These are phyloP conservation scores for Colletotrichum tropicale DNA, from an alignment of 2,329 filamentous ascomycete genomes.

Conservation along the genomic window DNA sequence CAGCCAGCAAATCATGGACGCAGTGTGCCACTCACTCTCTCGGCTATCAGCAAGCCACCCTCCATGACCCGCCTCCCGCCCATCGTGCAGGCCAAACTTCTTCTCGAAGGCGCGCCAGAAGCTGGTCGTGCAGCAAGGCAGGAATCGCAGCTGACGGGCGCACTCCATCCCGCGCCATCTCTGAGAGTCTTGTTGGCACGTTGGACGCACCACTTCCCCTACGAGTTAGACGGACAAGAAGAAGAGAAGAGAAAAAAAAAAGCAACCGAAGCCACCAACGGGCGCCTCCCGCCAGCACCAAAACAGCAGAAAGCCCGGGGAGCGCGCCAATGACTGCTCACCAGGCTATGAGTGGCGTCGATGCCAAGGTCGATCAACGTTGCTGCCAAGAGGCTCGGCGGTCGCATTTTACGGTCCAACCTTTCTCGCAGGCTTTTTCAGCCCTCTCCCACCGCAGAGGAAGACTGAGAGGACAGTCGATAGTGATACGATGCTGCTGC, in stretches of 20 bases:
- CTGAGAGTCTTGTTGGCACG: neutral
- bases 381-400: slow-evolving; percentile 11
- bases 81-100: neutral
- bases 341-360: neutral
- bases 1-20: neutral
- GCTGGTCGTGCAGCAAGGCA: neutral
- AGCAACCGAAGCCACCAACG: neutral
- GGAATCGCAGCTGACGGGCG: neutral
- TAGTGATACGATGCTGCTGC: neutral
- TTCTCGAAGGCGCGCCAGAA: slow-evolving; percentile 22
- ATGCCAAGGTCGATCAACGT: slow-evolving; percentile 23
- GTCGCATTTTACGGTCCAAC: neutral
- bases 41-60: slow-evolving; percentile 3
- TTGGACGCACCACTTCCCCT: neutral
- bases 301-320: slow-evolving; percentile 6
- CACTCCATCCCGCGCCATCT: neutral
- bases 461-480: neutral
- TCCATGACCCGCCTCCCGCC: neutral
- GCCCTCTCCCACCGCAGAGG: neutral
- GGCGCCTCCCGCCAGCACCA: slow-evolving; percentile 5
- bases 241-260: neutral
- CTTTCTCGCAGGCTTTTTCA: neutral
- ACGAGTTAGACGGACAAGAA: neutral
- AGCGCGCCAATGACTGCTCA: slow-evolving; percentile 2
- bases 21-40: neutral